Conservation (phyloP, 495 filamentous ascomycete genomes). For the Penicillium simplicissimum region DNA sequence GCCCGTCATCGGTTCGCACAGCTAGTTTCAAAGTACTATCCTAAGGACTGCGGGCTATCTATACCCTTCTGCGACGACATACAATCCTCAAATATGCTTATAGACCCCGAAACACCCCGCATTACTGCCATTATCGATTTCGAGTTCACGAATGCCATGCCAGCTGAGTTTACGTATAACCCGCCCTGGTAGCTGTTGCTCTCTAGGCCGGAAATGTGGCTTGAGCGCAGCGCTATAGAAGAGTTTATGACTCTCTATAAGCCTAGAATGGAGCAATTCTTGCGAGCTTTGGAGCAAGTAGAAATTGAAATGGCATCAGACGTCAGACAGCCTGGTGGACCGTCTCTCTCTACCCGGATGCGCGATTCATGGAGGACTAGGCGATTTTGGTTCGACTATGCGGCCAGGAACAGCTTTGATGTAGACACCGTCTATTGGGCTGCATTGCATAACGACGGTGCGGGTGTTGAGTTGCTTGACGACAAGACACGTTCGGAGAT, state of each 20-base stretch:
- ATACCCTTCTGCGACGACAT: conserved; percentile 46
- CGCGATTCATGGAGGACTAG: conserved; percentile 39
- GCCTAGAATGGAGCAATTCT: conserved; percentile 35
- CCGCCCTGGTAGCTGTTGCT: conserved; percentile 48
- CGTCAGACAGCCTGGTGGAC: conserved; percentile 16
- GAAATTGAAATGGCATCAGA: conserved; percentile 23
- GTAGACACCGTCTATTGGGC: conserved; percentile 44
- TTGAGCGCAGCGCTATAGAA: conserved; percentile 30
- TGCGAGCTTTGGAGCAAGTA: conserved; percentile 29
- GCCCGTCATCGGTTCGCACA: conserved; percentile 40
- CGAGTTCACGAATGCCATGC: conserved; percentile 47
- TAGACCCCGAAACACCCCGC: conserved; percentile 36
- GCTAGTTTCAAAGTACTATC: conserved; percentile 37
- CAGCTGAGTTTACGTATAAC: conserved; percentile 43
- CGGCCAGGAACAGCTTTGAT: conserved; percentile 42
- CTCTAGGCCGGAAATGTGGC: conserved; percentile 26
- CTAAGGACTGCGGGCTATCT: conserved; percentile 39
- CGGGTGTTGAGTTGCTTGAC: conserved; percentile 34
- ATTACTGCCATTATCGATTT: conserved; percentile 45
- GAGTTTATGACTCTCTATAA: conserved; percentile 38
- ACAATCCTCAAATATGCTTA: conserved; percentile 43
- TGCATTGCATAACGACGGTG: conserved; percentile 32
- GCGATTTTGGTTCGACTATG: conserved; percentile 47
- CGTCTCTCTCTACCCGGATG: conserved; percentile 39
- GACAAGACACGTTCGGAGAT: conserved; percentile 33